Percentiles rank a stretch among this genome's conserved stretches.
Evolutionary conservation across 75 land plant genomes (phyloP).

Genomic region (Cryptomeria japonica): DNA sequence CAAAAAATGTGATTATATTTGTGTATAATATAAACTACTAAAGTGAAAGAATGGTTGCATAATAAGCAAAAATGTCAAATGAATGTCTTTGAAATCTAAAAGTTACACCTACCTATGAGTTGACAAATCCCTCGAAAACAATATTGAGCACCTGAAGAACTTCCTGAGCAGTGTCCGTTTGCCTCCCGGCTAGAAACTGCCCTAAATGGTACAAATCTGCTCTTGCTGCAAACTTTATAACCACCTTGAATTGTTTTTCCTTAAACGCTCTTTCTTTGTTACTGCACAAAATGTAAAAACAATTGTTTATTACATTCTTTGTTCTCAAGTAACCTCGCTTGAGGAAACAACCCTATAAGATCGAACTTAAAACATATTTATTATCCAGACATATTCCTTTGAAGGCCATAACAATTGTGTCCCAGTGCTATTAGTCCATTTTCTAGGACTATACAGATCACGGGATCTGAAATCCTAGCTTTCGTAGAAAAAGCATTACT

Average conservation of each 20-base stretch:
- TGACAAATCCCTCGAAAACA: conserved; percentile 79
- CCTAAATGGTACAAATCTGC: conserved; percentile 85
- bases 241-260: conserved; percentile 47
- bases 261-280: conserved; percentile 24
- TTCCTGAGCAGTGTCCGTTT: conserved; percentile 80
- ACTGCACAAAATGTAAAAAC: neutral
- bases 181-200: conserved; percentile 77
- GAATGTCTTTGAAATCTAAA: neutral
- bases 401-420: neutral
- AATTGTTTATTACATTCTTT: neutral
- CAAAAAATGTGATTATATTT: neutral
- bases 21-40: neutral
- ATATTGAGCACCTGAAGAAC: conserved; percentile 91
- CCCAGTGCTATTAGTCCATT: too few relatives aligned
- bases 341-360: neutral
- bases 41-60: neutral
- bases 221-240: conserved; percentile 61
- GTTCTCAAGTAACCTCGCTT: neutral
- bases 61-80: neutral
- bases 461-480: neutral
- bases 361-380: too few relatives aligned
- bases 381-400: neutral
- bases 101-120: conserved; percentile 41
- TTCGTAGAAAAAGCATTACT: neutral
- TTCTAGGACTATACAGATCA: neutral